These are phyloP conservation scores for Colletotrichum liaoningense DNA, from an alignment of 2,329 filamentous ascomycete genomes.

Conservation along the genomic window DNA sequence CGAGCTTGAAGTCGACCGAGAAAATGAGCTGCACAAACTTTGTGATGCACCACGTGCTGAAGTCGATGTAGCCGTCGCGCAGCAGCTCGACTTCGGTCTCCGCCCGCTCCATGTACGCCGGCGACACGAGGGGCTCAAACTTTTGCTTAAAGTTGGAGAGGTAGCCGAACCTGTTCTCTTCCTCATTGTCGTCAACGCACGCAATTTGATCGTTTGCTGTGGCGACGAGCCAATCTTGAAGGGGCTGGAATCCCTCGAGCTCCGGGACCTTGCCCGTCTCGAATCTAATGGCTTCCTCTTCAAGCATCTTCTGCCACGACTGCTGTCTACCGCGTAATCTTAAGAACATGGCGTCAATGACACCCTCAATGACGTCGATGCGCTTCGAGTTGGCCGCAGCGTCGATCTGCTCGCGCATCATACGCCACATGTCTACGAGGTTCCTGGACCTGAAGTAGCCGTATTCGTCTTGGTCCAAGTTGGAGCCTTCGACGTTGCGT, in stretches of 20 bases:
- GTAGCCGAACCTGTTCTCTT: constrained; percentile 81
- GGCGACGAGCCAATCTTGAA: constrained; percentile 96
- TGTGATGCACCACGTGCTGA: constrained; percentile 91
- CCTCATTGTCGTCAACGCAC: constrained; percentile 93
- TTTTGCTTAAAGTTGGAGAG: constrained; percentile 87
- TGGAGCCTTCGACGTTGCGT: constrained; percentile 77
- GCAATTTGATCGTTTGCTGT: constrained; percentile 99
- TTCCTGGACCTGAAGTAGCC: constrained; percentile 94
- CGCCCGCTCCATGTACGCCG: constrained; percentile 81
- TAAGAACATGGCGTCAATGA: constrained; percentile 95
- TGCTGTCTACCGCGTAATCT: constrained; percentile 85
- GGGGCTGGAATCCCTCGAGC: constrained; percentile 77
- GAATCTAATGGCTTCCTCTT: constrained; percentile 84
- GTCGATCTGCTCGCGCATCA: constrained; percentile 92
- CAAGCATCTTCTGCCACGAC: constrained; percentile 88
- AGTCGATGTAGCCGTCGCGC: constrained; percentile 92
- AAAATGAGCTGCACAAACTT: constrained; percentile 91
- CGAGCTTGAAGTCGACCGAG: constrained; percentile 85
- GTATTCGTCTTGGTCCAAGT: constrained; percentile 88
- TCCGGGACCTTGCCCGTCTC: constrained; percentile 66
- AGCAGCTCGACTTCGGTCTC: constrained; percentile 79
- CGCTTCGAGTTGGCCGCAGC: constrained; percentile 88
- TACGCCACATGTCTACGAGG: constrained; percentile 94
- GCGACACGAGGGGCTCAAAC: constrained; percentile 83
- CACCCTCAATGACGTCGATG: constrained; percentile 91